These are phyloP conservation scores for Corymbia maculata DNA, from an alignment of 345 rosid genomes.

Conservation along the genomic window DNA sequence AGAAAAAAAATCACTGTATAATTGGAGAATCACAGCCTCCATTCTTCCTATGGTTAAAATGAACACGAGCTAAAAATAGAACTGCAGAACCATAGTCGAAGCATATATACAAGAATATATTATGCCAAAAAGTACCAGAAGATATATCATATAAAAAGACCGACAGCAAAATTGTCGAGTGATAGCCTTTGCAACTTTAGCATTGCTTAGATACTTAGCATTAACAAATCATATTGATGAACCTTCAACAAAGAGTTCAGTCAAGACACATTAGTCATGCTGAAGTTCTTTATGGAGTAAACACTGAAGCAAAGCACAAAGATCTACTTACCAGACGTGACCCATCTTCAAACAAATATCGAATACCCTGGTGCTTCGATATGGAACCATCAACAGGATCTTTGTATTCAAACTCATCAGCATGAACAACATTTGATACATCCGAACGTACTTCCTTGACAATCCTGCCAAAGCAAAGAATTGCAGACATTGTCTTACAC, in stretches of 20 bases:
- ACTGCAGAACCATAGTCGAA: neutral
- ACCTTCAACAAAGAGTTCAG: neutral
- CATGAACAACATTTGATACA: conserved; percentile 64
- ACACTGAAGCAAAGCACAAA: neutral
- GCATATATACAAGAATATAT: neutral
- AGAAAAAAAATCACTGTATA: neutral
- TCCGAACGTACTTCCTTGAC: conserved; percentile 57
- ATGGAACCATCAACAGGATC: conserved; percentile 97
- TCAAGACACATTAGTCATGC: neutral
- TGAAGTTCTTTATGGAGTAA: neutral
- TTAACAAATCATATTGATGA: neutral
- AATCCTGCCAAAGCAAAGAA: conserved; percentile 29
- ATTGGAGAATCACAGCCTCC: neutral
- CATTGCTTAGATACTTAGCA: neutral
- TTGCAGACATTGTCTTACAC: neutral
- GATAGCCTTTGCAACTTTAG: neutral
- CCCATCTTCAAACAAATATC: conserved; percentile 93
- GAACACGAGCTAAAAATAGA: neutral
- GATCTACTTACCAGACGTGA: conserved; percentile 66
- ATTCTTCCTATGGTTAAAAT: neutral
- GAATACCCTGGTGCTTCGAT: conserved; percentile 92
- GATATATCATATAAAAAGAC: neutral
- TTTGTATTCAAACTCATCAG: conserved; percentile 94
- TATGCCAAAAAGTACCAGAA: neutral
- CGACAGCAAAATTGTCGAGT: neutral